phyloP scores from a whole-genome alignment of 164 flowering plant species.

The Chimonanthus salicifolius region DNA sequence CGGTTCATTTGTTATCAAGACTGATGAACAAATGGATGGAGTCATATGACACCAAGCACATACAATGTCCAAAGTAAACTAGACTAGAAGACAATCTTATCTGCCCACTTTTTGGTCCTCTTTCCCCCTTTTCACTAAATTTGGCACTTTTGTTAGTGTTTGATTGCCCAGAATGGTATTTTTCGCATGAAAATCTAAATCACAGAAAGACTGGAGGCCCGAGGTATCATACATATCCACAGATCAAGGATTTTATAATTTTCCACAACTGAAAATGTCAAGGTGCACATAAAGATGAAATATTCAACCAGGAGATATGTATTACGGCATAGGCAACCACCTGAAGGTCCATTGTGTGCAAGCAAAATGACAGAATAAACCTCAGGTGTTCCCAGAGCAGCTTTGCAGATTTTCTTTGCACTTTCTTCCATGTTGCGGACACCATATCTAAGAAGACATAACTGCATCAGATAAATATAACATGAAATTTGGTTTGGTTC shows the following conservation, averaged over 20 bases:
- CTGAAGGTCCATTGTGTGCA: constrained; percentile 96
- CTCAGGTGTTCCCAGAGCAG: constrained; percentile 58
- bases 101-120: too few species aligned
- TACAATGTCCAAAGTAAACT: not conserved
- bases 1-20: not conserved
- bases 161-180: too few species aligned
- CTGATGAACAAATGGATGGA: not conserved
- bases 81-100: too few species aligned
- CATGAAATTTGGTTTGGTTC: not conserved
- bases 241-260: too few species aligned
- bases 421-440: constrained; percentile 63
- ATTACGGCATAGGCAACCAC: constrained; percentile 19
- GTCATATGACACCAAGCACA: not conserved
- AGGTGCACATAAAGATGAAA: too few species aligned
- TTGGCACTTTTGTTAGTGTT: too few species aligned
- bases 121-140: too few species aligned
- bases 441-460: constrained; percentile 52
- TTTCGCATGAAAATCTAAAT: too few species aligned
- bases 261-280: too few species aligned
- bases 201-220: too few species aligned
- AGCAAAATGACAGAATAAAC: constrained; percentile 61
- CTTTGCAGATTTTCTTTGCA: constrained; percentile 55
- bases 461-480: not conserved
- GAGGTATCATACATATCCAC: too few species aligned
- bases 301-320: not conserved